phyloP scores from a whole-genome alignment of 805 yeast species.

The Henningerozyma blattae region DNA sequence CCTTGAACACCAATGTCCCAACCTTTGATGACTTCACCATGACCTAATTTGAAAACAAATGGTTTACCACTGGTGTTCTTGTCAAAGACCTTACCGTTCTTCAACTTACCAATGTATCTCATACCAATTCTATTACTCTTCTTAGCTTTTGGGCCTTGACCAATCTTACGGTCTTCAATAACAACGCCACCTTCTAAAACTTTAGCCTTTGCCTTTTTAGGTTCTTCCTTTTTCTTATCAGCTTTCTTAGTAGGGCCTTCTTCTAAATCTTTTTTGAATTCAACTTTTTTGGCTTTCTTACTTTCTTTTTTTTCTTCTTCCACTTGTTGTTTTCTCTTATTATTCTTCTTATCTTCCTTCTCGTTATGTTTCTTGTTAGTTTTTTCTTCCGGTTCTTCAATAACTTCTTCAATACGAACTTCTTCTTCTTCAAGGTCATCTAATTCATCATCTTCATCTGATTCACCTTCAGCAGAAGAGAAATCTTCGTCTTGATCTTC shows the following conservation, averaged over 20 bases:
- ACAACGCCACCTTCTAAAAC: slow-evolving; percentile 87
- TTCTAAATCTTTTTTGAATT: slow-evolving; percentile 82
- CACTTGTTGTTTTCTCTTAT: slow-evolving; percentile 13
- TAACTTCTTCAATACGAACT: slow-evolving; percentile 61
- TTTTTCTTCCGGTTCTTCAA: slow-evolving; percentile 44
- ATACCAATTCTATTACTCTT: slow-evolving; percentile 85
- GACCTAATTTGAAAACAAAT: slow-evolving; percentile 79
- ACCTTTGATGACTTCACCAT: slow-evolving; percentile 97
- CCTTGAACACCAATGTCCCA: slow-evolving; percentile 99
- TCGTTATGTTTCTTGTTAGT: slow-evolving; percentile 24
- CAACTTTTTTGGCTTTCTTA: slow-evolving; percentile 37
- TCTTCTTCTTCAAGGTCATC: slow-evolving; percentile 60
- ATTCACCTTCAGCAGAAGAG: slow-evolving; percentile 38
- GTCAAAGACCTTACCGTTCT: slow-evolving; percentile 93
- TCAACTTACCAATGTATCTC: slow-evolving; percentile 94
- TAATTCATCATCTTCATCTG: slow-evolving; percentile 38
- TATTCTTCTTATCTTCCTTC: slow-evolving; percentile 20
- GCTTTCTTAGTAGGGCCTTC: slow-evolving; percentile 73
- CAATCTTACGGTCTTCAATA: slow-evolving; percentile 83
- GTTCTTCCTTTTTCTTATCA: slow-evolving; percentile 9
- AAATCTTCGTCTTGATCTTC: slow-evolving; percentile 30
- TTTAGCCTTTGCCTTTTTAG: slow-evolving; percentile 47
- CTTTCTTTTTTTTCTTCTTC: slow-evolving; percentile 22
- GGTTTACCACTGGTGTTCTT: slow-evolving; percentile 97
- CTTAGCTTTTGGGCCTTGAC: slow-evolving; percentile 83